Percentiles rank a stretch among this genome's conserved stretches.
Evolutionary conservation across 371 early-diverging fungal genomes (phyloP).

Genomic region (Coemansia sp.): DNA sequence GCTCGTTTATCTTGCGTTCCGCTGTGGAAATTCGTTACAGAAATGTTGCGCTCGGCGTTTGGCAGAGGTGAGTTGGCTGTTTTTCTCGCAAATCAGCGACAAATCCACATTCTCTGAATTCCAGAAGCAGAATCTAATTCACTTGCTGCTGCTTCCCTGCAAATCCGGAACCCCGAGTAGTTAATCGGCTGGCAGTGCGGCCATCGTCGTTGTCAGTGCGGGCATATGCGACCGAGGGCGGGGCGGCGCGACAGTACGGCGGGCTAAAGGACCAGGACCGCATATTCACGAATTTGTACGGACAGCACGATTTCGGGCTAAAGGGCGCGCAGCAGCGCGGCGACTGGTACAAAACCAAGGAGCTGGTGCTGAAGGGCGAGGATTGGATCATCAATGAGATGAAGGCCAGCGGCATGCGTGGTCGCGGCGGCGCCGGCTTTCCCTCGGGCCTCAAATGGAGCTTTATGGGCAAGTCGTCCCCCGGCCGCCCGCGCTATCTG

Average conservation of each 20-base stretch:
- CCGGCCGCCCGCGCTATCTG: conserved; percentile 88
- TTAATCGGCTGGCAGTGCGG: conserved; percentile 1
- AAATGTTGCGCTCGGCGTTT: no score
- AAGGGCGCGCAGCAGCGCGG: conserved; percentile 91
- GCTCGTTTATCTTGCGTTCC: no score
- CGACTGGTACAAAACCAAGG: conserved; percentile 99
- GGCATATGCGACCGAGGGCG: conserved; percentile 32
- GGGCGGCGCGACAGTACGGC: conserved; percentile 56
- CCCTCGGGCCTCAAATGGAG: conserved; percentile 98
- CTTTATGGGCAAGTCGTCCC: conserved; percentile 91
- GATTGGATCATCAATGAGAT: conserved; percentile 97
- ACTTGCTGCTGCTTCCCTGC: no score
- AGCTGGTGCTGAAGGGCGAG: conserved; percentile 92
- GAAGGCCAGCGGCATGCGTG: conserved; percentile 93
- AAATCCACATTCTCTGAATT: no score
- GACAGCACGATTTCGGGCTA: conserved; percentile 85
- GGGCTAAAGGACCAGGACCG: conserved; percentile 89
- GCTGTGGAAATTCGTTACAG: no score
- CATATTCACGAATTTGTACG: conserved; percentile 97
- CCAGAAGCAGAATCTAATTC: no score
- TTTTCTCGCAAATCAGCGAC: no score
- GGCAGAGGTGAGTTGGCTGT: no score
- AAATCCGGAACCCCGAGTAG: neutral
- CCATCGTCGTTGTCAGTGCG: neutral
- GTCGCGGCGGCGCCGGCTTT: conserved; percentile 98